These are phyloP conservation scores for Oryza longistaminata DNA, from an alignment of 176 grass and related monocot species.

Conservation along the genomic window DNA sequence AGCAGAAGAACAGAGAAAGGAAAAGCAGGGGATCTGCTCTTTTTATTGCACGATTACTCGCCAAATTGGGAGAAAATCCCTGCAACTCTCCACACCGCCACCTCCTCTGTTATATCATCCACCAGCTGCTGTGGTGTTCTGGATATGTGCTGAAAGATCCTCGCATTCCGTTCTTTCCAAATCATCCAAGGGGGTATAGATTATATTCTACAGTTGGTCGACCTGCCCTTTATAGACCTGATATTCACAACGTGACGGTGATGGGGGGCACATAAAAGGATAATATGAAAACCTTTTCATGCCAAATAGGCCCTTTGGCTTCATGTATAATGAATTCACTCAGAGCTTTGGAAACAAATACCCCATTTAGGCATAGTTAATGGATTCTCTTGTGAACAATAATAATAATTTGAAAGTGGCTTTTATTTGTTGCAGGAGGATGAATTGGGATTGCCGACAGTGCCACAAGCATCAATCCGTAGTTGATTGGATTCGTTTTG, in stretches of 20 bases:
- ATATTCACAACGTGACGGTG: not conserved
- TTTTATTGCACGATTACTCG: too few species aligned
- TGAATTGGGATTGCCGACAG: conserved; percentile 74
- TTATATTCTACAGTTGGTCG: not conserved
- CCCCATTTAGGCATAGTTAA: not conserved
- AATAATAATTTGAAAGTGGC: not conserved
- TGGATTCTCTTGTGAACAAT: not conserved
- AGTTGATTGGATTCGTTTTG: conserved; percentile 29
- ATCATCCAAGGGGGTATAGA: not conserved
- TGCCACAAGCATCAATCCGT: conserved; percentile 70
- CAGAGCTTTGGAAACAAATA: not conserved
- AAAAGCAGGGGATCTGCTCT: too few species aligned
- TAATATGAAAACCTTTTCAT: not conserved
- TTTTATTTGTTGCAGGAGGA: conserved; percentile 56
- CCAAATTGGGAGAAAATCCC: too few species aligned
- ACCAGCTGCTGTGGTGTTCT: too few species aligned
- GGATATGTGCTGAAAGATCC: too few species aligned
- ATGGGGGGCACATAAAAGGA: not conserved
- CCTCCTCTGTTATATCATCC: too few species aligned
- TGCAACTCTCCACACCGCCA: too few species aligned
- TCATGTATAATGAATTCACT: not conserved
- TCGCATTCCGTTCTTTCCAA: too few species aligned
- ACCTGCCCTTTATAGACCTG: not conserved
- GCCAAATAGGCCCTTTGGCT: not conserved
- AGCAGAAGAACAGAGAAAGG: too few species aligned